These are phyloP conservation scores for Coemansia sp. DNA, from an alignment of 192 early-diverging fungal genomes.

Conservation along the genomic window DNA sequence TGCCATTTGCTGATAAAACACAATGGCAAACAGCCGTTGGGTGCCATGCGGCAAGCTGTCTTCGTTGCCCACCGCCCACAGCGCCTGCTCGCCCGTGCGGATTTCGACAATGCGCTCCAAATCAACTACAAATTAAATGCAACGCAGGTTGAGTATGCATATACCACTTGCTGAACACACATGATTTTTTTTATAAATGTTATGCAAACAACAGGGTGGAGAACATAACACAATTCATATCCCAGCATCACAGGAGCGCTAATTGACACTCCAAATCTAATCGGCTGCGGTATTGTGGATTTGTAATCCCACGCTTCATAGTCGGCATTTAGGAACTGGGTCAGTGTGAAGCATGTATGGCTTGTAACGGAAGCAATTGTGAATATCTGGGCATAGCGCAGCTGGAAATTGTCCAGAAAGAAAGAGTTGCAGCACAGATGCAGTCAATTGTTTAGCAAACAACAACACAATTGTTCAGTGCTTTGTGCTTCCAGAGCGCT, in stretches of 20 bases:
- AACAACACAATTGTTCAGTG: too few relatives aligned
- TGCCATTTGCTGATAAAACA: conserved; percentile 41
- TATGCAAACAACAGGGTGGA: background rate
- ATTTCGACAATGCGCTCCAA: conserved; percentile 53
- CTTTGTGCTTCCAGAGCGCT: too few relatives aligned
- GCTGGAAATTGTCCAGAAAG: conserved; percentile 1
- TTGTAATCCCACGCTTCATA: too few relatives aligned
- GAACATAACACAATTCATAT: background rate
- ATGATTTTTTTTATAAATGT: background rate
- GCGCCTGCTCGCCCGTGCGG: conserved; percentile 41
- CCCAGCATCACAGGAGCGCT: too few relatives aligned
- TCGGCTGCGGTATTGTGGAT: too few relatives aligned
- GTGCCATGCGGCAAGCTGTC: conserved; percentile 41
- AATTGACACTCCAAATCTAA: too few relatives aligned
- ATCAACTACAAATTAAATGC: conserved; percentile 35
- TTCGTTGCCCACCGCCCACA: conserved; percentile 46
- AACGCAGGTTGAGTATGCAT: too few relatives aligned
- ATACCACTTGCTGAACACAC: background rate
- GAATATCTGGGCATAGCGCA: conserved; percentile 3
- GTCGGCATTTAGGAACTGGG: too few relatives aligned
- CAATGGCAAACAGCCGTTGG: conserved; percentile 43
- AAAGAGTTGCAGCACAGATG: conserved; percentile 7
- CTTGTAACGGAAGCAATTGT: background rate
- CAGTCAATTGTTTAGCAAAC: conserved; percentile 1
- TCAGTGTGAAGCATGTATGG: too few relatives aligned